Conservation (phyloP, 495 filamentous ascomycete genomes). For the Xylaria cubensis region DNA sequence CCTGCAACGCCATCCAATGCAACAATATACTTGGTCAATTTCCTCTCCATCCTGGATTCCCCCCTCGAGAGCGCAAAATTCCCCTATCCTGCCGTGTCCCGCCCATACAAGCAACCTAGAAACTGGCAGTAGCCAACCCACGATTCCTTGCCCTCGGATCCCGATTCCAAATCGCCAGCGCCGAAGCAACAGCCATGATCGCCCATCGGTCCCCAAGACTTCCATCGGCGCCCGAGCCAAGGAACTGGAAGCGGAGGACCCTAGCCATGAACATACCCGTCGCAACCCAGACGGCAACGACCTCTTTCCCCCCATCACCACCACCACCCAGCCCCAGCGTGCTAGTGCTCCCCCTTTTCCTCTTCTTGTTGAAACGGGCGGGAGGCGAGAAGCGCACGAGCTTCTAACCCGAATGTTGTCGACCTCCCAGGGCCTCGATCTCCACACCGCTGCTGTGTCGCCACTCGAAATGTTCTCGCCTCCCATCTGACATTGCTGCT, state of each 20-base stretch:
- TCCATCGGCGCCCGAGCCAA: slow-evolving; percentile 38
- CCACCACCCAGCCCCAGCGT: slow-evolving; percentile 22
- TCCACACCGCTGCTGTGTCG: slow-evolving; percentile 33
- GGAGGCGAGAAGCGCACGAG: slow-evolving; percentile 32
- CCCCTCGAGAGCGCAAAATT: neutral
- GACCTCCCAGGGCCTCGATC: slow-evolving; percentile 30
- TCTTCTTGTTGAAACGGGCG: neutral
- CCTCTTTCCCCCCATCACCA: too few relatives aligned
- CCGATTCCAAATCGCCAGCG: slow-evolving; percentile 36
- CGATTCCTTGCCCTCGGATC: slow-evolving; percentile 16
- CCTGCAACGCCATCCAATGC: neutral
- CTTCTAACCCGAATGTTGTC: slow-evolving; percentile 34
- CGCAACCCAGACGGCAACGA: slow-evolving; percentile 37
- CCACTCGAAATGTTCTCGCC: slow-evolving; percentile 42
- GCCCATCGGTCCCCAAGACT: slow-evolving; percentile 41
- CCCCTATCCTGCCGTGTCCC: neutral
- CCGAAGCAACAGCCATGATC: slow-evolving; percentile 41
- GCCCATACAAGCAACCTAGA: neutral
- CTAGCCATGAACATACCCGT: slow-evolving; percentile 30
- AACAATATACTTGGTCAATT: neutral
- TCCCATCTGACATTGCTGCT: slow-evolving; percentile 1
- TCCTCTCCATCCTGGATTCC: neutral
- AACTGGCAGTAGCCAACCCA: neutral
- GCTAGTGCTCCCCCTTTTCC: neutral
- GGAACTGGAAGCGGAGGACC: slow-evolving; percentile 35